Evolutionary conservation across 108 stramenopile genomes (phyloP).

Genomic region (Bacterosira constricta): DNA sequence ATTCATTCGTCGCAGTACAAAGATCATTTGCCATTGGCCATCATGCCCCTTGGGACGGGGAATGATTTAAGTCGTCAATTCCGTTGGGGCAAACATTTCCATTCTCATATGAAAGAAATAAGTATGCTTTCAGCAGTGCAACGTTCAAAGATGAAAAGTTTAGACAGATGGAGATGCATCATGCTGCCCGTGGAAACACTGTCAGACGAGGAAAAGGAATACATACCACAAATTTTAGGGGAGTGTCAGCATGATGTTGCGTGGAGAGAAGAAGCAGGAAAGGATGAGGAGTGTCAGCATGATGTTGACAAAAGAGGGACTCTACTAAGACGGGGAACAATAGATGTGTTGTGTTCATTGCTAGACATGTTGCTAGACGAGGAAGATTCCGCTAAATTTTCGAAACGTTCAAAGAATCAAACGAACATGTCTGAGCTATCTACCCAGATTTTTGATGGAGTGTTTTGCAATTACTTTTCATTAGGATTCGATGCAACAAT

Average conservation of each 20-base stretch:
- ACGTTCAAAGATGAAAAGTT: constrained; percentile 25
- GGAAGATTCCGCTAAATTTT: not conserved
- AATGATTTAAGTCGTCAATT: constrained; percentile 70
- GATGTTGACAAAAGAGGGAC: not conserved
- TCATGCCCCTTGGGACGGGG: constrained; percentile 79
- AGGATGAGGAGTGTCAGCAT: too few relatives aligned
- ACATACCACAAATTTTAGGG: constrained; percentile 49
- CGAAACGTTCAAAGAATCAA: not conserved
- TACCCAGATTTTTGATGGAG: constrained; percentile 54
- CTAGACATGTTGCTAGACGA: not conserved
- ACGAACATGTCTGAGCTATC: not conserved
- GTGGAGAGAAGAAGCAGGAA: not conserved
- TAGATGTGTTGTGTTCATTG: not conserved
- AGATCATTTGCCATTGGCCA: constrained; percentile 65
- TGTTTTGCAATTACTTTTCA: constrained; percentile 78
- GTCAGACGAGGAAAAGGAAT: constrained; percentile 46
- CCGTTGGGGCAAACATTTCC: constrained; percentile 61
- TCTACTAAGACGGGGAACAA: not conserved
- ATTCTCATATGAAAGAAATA: constrained; percentile 38
- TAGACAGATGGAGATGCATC: constrained; percentile 65
- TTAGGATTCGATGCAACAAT: constrained; percentile 74
- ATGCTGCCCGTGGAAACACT: constrained; percentile 39
- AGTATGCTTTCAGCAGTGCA: constrained; percentile 52
- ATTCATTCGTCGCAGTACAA: constrained; percentile 34
- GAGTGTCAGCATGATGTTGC: constrained; percentile 1